A percentile compares a stretch with the other conserved stretches of the same genome.
phyloP scores from a whole-genome alignment of 2,329 filamentous ascomycete species.

The Fusarium sp. region DNA sequence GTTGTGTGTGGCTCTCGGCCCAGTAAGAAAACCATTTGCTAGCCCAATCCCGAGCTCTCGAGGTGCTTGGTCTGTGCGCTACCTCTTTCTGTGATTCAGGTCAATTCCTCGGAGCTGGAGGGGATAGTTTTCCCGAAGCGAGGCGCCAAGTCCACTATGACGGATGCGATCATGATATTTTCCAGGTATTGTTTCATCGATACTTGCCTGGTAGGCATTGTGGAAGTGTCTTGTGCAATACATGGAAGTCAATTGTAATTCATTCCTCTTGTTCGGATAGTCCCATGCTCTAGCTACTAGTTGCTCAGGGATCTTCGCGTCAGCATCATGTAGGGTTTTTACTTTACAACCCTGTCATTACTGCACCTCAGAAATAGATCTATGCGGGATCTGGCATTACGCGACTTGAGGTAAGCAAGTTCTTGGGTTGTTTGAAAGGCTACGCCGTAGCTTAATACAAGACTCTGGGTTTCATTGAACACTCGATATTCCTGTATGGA shows the following conservation, averaged over 20 bases:
- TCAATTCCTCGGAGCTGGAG: slow-evolving; percentile 26
- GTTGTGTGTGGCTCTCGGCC: slow-evolving; percentile 20
- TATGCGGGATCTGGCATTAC: slow-evolving; percentile 1
- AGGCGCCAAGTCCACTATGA: slow-evolving; percentile 12
- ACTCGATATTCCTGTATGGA: too few relatives aligned
- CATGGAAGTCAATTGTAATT: neutral
- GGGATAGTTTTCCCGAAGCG: slow-evolving; percentile 36
- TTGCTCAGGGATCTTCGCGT: slow-evolving; percentile 32
- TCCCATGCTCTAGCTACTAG: slow-evolving; percentile 30
- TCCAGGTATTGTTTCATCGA: neutral
- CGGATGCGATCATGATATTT: neutral
- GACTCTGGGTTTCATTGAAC: too few relatives aligned
- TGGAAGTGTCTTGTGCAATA: neutral
- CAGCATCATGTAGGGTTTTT: slow-evolving; percentile 32
- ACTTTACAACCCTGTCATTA: slow-evolving; percentile 35
- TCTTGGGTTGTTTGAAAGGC: too few relatives aligned
- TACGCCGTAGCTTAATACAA: too few relatives aligned
- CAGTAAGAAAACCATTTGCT: slow-evolving; percentile 27
- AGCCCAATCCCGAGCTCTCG: slow-evolving; percentile 11
- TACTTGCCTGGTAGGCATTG: neutral
- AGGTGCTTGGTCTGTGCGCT: slow-evolving; percentile 30
- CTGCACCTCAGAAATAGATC: slow-evolving; percentile 15
- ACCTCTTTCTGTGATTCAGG: slow-evolving; percentile 6
- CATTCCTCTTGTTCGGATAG: slow-evolving; percentile 5
- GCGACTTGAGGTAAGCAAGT: neutral